Conservation (phyloP, 139 green algal genomes). For the Eudorina sp. region DNA sequence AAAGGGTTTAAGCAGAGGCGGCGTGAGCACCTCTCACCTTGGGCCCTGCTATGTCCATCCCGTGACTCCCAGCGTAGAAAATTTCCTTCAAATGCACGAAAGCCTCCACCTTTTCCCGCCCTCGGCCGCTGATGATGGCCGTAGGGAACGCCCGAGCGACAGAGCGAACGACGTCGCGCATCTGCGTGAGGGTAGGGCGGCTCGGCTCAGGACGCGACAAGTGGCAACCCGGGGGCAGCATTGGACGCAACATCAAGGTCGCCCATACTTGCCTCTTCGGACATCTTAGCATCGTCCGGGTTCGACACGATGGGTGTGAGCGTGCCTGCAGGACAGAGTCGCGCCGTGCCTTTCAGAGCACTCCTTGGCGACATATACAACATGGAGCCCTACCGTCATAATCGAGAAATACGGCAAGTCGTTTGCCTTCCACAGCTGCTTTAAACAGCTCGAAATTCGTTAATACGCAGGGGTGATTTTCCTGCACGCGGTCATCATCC, state of each 20-base stretch:
- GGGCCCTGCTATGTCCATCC: slow-evolving; percentile 96
- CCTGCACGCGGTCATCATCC: slow-evolving; percentile 55
- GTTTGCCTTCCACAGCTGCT: slow-evolving; percentile 72
- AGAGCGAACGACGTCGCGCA: slow-evolving; percentile 80
- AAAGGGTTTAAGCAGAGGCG: neutral
- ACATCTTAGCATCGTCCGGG: slow-evolving; percentile 92
- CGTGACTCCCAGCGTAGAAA: slow-evolving; percentile 97
- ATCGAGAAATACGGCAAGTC: slow-evolving; percentile 95
- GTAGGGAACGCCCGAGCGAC: slow-evolving; percentile 92
- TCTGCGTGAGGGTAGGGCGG: slow-evolving; percentile 59
- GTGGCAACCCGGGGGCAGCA: neutral
- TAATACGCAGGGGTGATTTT: slow-evolving; percentile 76
- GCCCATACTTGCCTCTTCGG: slow-evolving; percentile 68
- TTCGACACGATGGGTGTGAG: slow-evolving; percentile 98
- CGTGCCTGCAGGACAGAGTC: slow-evolving; percentile 76
- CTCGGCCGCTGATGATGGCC: slow-evolving; percentile 94
- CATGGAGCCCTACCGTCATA: slow-evolving; percentile 87
- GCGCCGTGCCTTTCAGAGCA: neutral
- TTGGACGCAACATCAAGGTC: neutral
- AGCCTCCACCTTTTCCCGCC: slow-evolving; percentile 90
- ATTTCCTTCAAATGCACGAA: slow-evolving; percentile 96
- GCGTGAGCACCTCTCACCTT: slow-evolving; percentile 43
- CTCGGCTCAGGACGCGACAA: neutral
- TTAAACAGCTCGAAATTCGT: slow-evolving; percentile 72
- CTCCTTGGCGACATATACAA: neutral